Conservation (phyloP, 2,329 filamentous ascomycete species). For the Exophiala bonariae region DNA sequence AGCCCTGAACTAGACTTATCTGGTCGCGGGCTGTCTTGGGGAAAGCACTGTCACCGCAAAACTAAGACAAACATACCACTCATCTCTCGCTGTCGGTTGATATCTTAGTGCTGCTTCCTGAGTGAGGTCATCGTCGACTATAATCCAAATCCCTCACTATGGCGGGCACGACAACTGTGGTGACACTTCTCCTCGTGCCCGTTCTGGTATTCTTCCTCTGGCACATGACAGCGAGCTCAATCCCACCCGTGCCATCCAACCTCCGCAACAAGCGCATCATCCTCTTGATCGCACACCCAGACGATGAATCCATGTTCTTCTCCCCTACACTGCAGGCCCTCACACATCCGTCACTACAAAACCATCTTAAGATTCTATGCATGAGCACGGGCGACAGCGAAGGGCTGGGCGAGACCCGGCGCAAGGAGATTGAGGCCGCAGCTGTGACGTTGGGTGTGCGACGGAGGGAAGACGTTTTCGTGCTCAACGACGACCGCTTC, state of each 20-base stretch:
- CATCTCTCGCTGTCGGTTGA: no score
- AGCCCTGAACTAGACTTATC: no score
- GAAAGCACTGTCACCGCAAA: no score
- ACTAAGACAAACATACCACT: no score
- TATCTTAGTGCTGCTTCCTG: neutral
- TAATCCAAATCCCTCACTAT: conserved; percentile 3
- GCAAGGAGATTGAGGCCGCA: conserved; percentile 79
- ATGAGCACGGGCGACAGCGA: conserved; percentile 85
- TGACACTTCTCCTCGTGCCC: conserved; percentile 20
- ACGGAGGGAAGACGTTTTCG: conserved; percentile 74
- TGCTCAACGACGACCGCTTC: conserved; percentile 77
- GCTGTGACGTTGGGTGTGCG: conserved; percentile 74
- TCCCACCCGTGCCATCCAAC: conserved; percentile 52
- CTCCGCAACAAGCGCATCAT: conserved; percentile 83
- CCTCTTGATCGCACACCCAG: conserved; percentile 92
- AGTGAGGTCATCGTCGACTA: neutral
- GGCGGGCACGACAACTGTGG: conserved; percentile 12
- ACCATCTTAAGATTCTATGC: conserved; percentile 93
- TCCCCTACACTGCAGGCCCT: conserved; percentile 84
- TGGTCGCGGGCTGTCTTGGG: no score
- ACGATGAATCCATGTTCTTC: conserved; percentile 99
- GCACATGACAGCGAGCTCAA: conserved; percentile 35
- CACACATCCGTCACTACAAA: conserved; percentile 74
- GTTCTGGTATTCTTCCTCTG: conserved; percentile 25
- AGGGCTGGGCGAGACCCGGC: conserved; percentile 78